Evolutionary conservation across 768 basidiomycete genomes (phyloP).

Genomic region (Boletus barrowsii): DNA sequence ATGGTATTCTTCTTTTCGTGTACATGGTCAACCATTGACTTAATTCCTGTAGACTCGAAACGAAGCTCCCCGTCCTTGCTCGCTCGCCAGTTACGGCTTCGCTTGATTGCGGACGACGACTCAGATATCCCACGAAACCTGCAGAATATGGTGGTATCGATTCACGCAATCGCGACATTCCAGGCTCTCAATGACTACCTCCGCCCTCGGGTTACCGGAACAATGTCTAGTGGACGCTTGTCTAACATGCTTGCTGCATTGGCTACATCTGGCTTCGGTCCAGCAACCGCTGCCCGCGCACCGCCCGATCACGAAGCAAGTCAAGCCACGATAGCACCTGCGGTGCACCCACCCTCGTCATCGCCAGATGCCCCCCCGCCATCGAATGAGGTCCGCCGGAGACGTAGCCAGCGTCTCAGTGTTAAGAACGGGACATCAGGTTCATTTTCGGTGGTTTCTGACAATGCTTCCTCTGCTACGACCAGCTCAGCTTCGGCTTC

Average conservation of each 20-base stretch:
- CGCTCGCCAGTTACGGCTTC: conserved; percentile 88
- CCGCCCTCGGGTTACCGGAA: conserved; percentile 80
- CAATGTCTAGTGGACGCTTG: conserved; percentile 61
- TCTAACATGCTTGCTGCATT: conserved; percentile 91
- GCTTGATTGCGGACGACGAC: conserved; percentile 85
- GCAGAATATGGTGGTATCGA: conserved; percentile 92
- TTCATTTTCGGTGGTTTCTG: conserved; percentile 11
- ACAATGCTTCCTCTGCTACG: conserved; percentile 14
- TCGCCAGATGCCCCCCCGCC: conserved; percentile 35
- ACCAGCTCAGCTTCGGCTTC: conserved; percentile 31
- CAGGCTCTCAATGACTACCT: conserved; percentile 96
- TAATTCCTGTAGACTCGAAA: conserved; percentile 62
- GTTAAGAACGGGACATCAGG: conserved; percentile 50
- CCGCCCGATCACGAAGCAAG: conserved; percentile 34
- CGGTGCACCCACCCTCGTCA: conserved; percentile 29
- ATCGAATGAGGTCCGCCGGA: conserved; percentile 48
- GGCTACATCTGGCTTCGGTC: conserved; percentile 68
- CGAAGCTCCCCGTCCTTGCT: conserved; percentile 87
- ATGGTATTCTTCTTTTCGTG: conserved; percentile 48
- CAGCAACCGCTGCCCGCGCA: conserved; percentile 42
- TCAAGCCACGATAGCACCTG: conserved; percentile 27
- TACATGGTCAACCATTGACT: conserved; percentile 9
- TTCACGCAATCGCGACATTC: conserved; percentile 97
- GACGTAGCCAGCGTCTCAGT: conserved; percentile 82
- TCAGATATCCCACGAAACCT: conserved; percentile 83